These are phyloP conservation scores for Chenopodium suecicum DNA, from an alignment of 148 eudicot species.

Conservation along the genomic window DNA sequence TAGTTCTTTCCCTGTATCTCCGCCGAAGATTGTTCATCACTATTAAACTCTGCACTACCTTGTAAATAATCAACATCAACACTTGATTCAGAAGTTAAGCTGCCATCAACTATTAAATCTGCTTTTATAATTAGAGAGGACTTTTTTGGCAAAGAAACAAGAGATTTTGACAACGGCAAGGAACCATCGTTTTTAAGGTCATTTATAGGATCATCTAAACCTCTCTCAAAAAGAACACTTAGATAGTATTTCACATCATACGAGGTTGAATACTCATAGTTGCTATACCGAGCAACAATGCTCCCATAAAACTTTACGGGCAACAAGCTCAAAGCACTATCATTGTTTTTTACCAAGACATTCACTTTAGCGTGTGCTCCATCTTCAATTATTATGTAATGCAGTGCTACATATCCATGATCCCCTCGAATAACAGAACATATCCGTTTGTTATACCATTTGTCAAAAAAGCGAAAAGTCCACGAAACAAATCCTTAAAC, in stretches of 20 bases:
- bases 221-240: neutral
- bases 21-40: neutral
- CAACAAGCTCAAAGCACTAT: neutral
- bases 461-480: neutral
- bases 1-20: neutral
- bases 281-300: neutral
- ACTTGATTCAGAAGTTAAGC: too few species aligned
- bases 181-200: too few species aligned
- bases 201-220: neutral
- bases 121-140: neutral
- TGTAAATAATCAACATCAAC: neutral
- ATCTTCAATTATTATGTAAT: neutral
- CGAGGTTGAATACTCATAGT: neutral
- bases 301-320: neutral
- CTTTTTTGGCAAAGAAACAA: neutral
- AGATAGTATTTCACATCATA: neutral
- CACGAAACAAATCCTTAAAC: neutral
- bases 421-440: conserved; percentile 4
- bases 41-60: neutral
- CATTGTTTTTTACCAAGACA: neutral
- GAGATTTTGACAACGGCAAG: neutral
- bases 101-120: neutral
- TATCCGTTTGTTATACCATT: neutral
- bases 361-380: neutral
- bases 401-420: neutral